Conservation (phyloP, 1,284 basidiomycete species). For the Pulchroboletus neoregius region DNA sequence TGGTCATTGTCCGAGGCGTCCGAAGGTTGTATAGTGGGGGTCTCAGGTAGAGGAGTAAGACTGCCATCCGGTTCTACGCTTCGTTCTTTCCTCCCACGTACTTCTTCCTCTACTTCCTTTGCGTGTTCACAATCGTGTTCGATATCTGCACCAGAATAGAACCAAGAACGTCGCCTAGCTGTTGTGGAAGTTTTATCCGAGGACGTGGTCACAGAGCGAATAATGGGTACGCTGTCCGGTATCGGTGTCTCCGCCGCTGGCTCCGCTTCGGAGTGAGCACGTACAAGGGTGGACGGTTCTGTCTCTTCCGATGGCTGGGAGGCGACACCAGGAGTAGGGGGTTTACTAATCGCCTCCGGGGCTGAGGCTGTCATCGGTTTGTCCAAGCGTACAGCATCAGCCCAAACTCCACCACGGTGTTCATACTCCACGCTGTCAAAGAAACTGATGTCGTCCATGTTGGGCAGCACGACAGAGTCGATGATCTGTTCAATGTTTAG, state of each 20-base stretch:
- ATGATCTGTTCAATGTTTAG: conserved; percentile 55
- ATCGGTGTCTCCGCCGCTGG: conserved; percentile 10
- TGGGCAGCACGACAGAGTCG: conserved; percentile 92
- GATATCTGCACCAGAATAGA: conserved; percentile 28
- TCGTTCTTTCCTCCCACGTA: conserved; percentile 18
- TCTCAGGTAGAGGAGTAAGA: conserved; percentile 33
- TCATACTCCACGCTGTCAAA: conserved; percentile 72
- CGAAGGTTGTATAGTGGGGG: conserved; percentile 6
- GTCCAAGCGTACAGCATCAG: conserved; percentile 64
- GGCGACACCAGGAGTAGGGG: neutral
- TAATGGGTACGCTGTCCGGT: conserved; percentile 16
- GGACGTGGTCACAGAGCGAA: conserved; percentile 13
- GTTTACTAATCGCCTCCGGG: conserved; percentile 10
- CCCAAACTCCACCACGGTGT: conserved; percentile 88
- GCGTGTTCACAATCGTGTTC: conserved; percentile 27
- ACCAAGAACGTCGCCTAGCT: conserved; percentile 40
- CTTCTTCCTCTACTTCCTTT: conserved; percentile 27
- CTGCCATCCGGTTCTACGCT: conserved; percentile 2
- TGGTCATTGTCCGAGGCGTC: conserved; percentile 21
- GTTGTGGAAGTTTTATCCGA: conserved; percentile 19
- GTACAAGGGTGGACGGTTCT: conserved; percentile 23
- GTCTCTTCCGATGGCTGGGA: conserved; percentile 20
- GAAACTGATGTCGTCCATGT: conserved; percentile 98
- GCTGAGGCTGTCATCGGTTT: conserved; percentile 20
- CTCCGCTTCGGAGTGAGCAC: conserved; percentile 35